Evolutionary conservation across 768 basidiomycete species (phyloP), one percentile per base, ranked within the genome.

Genomic region (Sistotremastrum suecicum): DNA sequence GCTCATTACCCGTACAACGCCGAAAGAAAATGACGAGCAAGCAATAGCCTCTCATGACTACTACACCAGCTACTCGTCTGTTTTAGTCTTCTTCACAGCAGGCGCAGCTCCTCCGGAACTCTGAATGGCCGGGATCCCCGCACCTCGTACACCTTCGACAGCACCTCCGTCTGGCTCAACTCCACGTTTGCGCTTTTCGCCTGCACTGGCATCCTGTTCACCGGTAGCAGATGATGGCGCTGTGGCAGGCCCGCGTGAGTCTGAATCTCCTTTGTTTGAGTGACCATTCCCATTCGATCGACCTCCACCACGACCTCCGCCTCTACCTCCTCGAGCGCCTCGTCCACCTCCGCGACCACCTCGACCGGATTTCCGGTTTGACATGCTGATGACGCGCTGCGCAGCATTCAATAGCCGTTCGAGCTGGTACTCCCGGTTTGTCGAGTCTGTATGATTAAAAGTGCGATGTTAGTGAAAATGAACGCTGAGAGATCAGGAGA

Each of bases 91-190:
- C 48, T 73, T 73, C 36, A 56, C 48, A 10, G 50, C 40, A 20
- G 20, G 20, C 20, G 20, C 20, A 20, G 20, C 20, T 20, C 20
- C 20, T 20, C 20, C 20, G 10, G 46, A 30, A 1, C 54, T 48
- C 35, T 59, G 56, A 37, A 73, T 60, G 8, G 56, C 43, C 7
- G 84, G 84, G 3, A 77, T 78, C 33, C 63, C 67, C 5, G 64
- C 68, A 0, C 83, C 83, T 28, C 83, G 71, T 7, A 76, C 59
- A 7, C 83, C 83, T 30, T 70, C 67, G 53, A 80, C 74, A 3
- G 78, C 75, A 0, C 80, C 84, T 52, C 83, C 84, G 54, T 86
- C 84, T 1, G 83, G 83, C 56, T 86, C 84, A 0, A 83, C 67
- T 1, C 71, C 77, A 36, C 82, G 74, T 59, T 86, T 88, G 48